Conservation (phyloP, 257 asterid genomes). For the Orobanche coerulescens region DNA sequence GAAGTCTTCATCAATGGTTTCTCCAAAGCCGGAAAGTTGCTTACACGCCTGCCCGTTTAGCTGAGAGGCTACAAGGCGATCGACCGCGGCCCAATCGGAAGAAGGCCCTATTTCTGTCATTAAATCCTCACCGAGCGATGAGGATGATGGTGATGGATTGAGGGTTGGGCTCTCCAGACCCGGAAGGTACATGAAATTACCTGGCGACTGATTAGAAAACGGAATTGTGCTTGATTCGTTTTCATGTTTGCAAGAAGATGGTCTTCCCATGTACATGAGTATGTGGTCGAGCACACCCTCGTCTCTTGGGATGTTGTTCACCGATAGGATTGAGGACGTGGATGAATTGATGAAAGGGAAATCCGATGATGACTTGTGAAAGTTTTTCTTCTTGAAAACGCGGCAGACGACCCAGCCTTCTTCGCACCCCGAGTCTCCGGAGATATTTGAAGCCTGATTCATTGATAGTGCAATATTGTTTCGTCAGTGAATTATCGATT, state of each 20-base stretch:
- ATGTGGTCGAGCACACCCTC: constrained; percentile 67
- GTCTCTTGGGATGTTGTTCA: constrained; percentile 26
- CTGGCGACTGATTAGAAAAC: background rate
- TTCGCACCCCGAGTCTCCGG: constrained; percentile 41
- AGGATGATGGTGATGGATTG: constrained; percentile 1
- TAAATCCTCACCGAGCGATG: constrained; percentile 21
- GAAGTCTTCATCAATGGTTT: constrained; percentile 29
- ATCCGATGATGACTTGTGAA: constrained; percentile 64
- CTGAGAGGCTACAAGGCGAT: constrained; percentile 85
- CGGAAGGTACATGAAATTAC: constrained; percentile 75
- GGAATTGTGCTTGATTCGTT: constrained; percentile 11
- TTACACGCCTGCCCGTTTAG: constrained; percentile 51
- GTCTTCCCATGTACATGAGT: constrained; percentile 66
- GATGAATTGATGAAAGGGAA: constrained; percentile 26
- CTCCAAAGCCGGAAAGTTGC: constrained; percentile 17
- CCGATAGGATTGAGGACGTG: too few relatives aligned
- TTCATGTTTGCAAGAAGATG: constrained; percentile 50
- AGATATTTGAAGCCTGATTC: constrained; percentile 28
- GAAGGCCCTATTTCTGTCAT: constrained; percentile 6
- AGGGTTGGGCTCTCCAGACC: constrained; percentile 39
- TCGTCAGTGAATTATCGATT: background rate
- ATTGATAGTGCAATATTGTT: background rate
- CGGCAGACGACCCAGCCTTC: constrained; percentile 98
- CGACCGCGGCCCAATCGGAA: constrained; percentile 62
- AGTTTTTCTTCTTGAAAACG: constrained; percentile 94